Conservation (phyloP, 768 basidiomycete species). For the Strobilomyces echinocephalus region DNA sequence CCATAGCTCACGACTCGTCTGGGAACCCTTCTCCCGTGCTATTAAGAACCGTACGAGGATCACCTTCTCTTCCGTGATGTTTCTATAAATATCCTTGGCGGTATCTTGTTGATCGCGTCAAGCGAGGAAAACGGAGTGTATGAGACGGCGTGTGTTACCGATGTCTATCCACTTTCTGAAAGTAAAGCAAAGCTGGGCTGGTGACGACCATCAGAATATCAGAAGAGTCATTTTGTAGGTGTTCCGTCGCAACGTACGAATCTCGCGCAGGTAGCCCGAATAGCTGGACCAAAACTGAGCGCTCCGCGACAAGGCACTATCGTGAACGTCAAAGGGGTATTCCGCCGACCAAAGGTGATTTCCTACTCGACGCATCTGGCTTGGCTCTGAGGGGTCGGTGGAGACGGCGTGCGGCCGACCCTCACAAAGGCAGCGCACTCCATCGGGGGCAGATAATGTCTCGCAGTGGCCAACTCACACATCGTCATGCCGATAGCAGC, state of each 20-base stretch:
- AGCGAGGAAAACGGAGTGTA: slow-evolving; percentile 9
- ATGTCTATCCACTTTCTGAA: slow-evolving; percentile 73
- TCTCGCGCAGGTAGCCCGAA: slow-evolving; percentile 76
- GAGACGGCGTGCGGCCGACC: not conserved
- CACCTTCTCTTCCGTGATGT: slow-evolving; percentile 57
- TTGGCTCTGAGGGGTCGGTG: slow-evolving; percentile 24
- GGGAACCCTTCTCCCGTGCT: slow-evolving; percentile 39
- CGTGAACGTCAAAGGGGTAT: not conserved
- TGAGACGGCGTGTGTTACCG: slow-evolving; percentile 37
- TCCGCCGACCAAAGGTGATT: not conserved
- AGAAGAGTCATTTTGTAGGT: slow-evolving; percentile 7
- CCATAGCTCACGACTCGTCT: slow-evolving; percentile 29
- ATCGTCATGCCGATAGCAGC: slow-evolving; percentile 76
- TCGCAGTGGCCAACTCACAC: slow-evolving; percentile 74
- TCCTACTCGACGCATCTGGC: slow-evolving; percentile 52
- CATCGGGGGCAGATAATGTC: slow-evolving; percentile 59
- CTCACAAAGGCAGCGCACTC: slow-evolving; percentile 45
- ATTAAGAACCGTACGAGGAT: slow-evolving; percentile 44
- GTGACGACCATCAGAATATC: slow-evolving; percentile 17
- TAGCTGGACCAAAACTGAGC: slow-evolving; percentile 85
- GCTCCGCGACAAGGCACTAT: slow-evolving; percentile 68
- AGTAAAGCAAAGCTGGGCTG: slow-evolving; percentile 74
- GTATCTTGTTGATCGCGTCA: slow-evolving; percentile 38
- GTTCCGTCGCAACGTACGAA: slow-evolving; percentile 48
- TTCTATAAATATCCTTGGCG: slow-evolving; percentile 63